phyloP scores from a whole-genome alignment of 2,329 filamentous ascomycete species.

The Paecilomyces sp. region DNA sequence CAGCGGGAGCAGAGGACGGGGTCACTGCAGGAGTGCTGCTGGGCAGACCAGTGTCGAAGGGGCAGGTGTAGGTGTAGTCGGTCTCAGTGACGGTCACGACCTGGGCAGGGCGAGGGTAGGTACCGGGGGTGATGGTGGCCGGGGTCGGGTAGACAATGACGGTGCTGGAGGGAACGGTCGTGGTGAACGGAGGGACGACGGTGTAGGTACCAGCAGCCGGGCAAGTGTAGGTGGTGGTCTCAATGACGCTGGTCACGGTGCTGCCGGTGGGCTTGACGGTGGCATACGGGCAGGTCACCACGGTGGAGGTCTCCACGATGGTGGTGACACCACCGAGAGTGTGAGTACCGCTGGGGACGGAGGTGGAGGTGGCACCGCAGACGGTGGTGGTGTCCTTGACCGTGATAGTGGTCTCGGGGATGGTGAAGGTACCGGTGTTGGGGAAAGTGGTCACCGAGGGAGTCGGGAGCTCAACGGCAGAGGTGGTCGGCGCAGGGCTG shows the following conservation, averaged over 20 bases:
- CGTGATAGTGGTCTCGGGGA: conserved; percentile 65
- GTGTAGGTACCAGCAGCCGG: conserved; percentile 68
- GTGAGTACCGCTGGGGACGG: conserved; percentile 57
- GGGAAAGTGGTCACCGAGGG: conserved; percentile 47
- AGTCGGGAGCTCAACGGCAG: conserved; percentile 36
- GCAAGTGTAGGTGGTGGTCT: conserved; percentile 66
- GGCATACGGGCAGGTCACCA: conserved; percentile 63
- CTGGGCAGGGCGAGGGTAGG: conserved; percentile 62
- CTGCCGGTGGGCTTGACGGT: conserved; percentile 52
- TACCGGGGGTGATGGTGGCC: conserved; percentile 59
- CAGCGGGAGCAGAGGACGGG: conserved; percentile 13
- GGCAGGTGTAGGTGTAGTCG: conserved; percentile 63
- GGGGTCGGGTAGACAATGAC: conserved; percentile 58
- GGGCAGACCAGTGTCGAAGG: conserved; percentile 47
- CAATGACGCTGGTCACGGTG: conserved; percentile 59
- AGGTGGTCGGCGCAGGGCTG: conserved; percentile 10
- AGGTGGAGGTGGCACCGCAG: conserved; percentile 55
- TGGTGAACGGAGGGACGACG: conserved; percentile 58
- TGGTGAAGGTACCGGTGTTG: conserved; percentile 66
- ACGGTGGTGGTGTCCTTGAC: conserved; percentile 62
- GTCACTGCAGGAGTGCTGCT: conserved; percentile 19
- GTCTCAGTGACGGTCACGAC: conserved; percentile 64
- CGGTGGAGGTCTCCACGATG: conserved; percentile 58
- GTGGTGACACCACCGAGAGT: conserved; percentile 68
- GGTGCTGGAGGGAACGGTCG: conserved; percentile 46